Percentiles rank a stretch among this genome's conserved stretches.
phyloP scores from a whole-genome alignment of 2,329 filamentous ascomycete species.

The Phyllosticta capitalensis region DNA sequence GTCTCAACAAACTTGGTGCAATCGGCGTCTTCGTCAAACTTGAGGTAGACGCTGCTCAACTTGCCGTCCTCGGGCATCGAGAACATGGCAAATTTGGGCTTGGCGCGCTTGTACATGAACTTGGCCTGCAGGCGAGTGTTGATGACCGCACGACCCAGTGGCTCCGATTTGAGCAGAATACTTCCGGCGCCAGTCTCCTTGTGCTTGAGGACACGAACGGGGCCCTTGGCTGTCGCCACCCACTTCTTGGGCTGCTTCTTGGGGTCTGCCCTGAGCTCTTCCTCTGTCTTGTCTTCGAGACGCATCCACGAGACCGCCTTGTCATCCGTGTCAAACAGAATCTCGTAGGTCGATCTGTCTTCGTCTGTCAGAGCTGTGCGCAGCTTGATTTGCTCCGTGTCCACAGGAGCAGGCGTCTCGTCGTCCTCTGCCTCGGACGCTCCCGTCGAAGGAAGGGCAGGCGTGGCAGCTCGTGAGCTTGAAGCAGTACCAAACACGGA shows the following conservation, averaged over 20 bases:
- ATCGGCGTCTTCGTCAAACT: slow-evolving; percentile 21
- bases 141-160: slow-evolving; percentile 22
- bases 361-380: slow-evolving; percentile 24
- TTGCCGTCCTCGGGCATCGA: slow-evolving; percentile 20
- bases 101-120: slow-evolving; percentile 15
- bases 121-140: slow-evolving; percentile 24
- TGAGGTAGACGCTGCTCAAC: slow-evolving; percentile 17
- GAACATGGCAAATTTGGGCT: slow-evolving; percentile 23
- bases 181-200: slow-evolving; percentile 24
- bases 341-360: slow-evolving; percentile 22
- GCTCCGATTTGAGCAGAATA: slow-evolving; percentile 22
- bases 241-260: slow-evolving; percentile 19
- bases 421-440: slow-evolving; percentile 27
- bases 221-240: slow-evolving; percentile 23
- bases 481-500: slow-evolving; percentile 13
- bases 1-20: slow-evolving; percentile 19
- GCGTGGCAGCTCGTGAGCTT: slow-evolving; percentile 26
- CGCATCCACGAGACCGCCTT: slow-evolving; percentile 15
- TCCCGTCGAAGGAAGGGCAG: slow-evolving; percentile 11
- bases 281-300: slow-evolving; percentile 21
- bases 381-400: background rate
- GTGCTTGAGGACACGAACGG: slow-evolving; percentile 28
- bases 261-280: slow-evolving; percentile 14
- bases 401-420: slow-evolving; percentile 21
- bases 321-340: slow-evolving; percentile 21